Evolutionary conservation across 2,329 filamentous ascomycete species (phyloP).

Genomic region (Apiospora pterosperma): DNA sequence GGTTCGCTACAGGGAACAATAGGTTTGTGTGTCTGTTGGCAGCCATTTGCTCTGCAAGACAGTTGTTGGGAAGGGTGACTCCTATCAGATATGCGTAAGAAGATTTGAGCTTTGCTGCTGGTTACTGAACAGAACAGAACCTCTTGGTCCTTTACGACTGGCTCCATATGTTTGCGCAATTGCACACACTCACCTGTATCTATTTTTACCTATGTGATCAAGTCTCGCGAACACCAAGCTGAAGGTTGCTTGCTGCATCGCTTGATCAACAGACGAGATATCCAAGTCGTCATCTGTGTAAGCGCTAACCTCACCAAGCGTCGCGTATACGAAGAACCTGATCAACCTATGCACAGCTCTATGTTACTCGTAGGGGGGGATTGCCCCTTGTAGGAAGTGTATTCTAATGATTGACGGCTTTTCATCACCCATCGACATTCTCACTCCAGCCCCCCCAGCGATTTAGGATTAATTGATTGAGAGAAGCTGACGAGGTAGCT

Average conservation of each 20-base stretch:
- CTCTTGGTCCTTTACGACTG: too few species aligned
- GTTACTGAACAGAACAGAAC: neutral
- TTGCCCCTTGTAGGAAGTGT: too few species aligned
- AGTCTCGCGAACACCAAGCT: neutral
- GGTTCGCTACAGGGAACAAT: conserved; percentile 11
- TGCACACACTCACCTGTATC: neutral
- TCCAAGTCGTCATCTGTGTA: neutral
- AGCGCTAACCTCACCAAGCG: neutral
- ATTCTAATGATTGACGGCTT: too few species aligned
- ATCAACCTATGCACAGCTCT: neutral
- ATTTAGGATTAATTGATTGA: too few species aligned
- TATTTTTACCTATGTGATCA: neutral
- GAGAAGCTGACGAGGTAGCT: too few species aligned
- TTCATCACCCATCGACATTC: too few species aligned
- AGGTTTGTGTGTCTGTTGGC: neutral
- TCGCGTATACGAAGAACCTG: neutral
- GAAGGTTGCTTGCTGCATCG: neutral
- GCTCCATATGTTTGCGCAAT: too few species aligned
- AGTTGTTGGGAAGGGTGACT: neutral
- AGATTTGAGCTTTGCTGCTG: neutral
- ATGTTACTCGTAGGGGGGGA: too few species aligned
- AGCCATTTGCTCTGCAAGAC: neutral
- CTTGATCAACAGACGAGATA: neutral
- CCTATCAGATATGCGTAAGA: neutral
- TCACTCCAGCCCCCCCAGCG: too few species aligned